Conservation (phyloP, 1,284 basidiomycete genomes). For the Ustilago vetiveriae region DNA sequence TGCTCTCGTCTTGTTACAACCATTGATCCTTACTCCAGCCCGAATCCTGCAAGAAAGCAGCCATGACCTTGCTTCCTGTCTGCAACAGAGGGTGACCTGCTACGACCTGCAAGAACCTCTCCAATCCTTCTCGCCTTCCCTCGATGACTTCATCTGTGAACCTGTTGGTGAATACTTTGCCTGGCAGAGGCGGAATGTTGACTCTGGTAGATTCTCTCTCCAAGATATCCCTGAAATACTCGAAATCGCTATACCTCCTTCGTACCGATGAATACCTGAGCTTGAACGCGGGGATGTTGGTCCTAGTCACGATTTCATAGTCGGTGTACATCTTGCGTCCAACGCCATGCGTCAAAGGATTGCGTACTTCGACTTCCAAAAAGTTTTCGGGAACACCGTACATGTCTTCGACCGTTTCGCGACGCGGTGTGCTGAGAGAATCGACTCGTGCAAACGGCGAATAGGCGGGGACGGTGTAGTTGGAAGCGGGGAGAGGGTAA, state of each 20-base stretch:
- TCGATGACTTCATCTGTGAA: slow-evolving; percentile 99
- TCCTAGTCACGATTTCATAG: slow-evolving; percentile 98
- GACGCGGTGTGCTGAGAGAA: slow-evolving; percentile 43
- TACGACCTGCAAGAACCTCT: slow-evolving; percentile 93
- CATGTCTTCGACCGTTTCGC: slow-evolving; percentile 83
- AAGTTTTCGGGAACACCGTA: slow-evolving; percentile 89
- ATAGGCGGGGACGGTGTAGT: slow-evolving; percentile 54
- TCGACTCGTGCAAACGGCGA: slow-evolving; percentile 66
- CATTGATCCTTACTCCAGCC: slow-evolving; percentile 59
- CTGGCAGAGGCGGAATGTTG: slow-evolving; percentile 94
- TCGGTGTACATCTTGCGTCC: slow-evolving; percentile 96
- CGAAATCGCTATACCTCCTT: slow-evolving; percentile 96
- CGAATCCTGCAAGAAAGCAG: slow-evolving; percentile 86
- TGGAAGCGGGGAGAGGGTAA: slow-evolving; percentile 50
- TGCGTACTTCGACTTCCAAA: slow-evolving; percentile 95
- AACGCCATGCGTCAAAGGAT: slow-evolving; percentile 87
- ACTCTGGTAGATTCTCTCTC: slow-evolving; percentile 96
- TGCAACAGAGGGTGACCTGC: slow-evolving; percentile 96
- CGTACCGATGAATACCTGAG: slow-evolving; percentile 92
- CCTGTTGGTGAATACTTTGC: slow-evolving; percentile 76
- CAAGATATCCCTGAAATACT: slow-evolving; percentile 96
- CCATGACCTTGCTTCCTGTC: slow-evolving; percentile 97
- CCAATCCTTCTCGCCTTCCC: slow-evolving; percentile 86
- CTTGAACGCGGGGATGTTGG: slow-evolving; percentile 99
- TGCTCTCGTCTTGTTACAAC: too few species aligned